phyloP scores from a whole-genome alignment of 768 basidiomycete species.

The Paxillus ammoniavirescens region DNA sequence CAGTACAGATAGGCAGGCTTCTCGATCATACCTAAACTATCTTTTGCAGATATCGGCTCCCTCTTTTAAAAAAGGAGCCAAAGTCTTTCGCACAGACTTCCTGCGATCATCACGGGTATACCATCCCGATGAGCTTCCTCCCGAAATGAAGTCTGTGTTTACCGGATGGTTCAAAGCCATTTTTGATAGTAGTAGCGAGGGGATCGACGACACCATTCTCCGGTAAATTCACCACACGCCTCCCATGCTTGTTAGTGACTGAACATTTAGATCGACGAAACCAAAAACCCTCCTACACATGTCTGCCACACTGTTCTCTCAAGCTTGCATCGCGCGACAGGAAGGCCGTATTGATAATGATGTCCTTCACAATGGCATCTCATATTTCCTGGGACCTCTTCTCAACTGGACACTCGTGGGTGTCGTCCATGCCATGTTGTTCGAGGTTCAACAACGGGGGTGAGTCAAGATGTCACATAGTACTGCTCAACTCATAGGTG shows the following conservation, averaged over 20 bases:
- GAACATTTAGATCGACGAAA: constrained; percentile 57
- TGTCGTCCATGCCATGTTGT: constrained; percentile 60
- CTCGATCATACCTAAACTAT: neutral
- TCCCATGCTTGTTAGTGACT: neutral
- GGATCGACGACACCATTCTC: constrained; percentile 78
- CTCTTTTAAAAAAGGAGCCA: constrained; percentile 45
- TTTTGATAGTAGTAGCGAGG: constrained; percentile 74
- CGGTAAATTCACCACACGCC: constrained; percentile 38
- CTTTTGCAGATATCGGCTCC: constrained; percentile 47
- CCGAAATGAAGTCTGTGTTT: constrained; percentile 45
- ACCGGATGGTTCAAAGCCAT: constrained; percentile 72
- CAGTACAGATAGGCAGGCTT: constrained; percentile 14
- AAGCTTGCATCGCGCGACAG: constrained; percentile 50
- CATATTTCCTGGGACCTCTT: constrained; percentile 71
- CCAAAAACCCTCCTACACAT: constrained; percentile 67
- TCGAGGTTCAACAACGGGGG: constrained; percentile 58
- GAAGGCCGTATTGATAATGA: constrained; percentile 65
- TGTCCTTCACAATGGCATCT: constrained; percentile 67
- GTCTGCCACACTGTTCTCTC: constrained; percentile 62
- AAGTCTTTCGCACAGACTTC: constrained; percentile 48
- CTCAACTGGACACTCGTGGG: constrained; percentile 81
- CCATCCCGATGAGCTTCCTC: constrained; percentile 38
- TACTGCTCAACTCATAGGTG: neutral
- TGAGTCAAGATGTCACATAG: constrained; percentile 28
- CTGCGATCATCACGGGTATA: constrained; percentile 49